Base-by-base conservation (phyloP, 306 rosid species). In the Vicia sativa region DNA sequence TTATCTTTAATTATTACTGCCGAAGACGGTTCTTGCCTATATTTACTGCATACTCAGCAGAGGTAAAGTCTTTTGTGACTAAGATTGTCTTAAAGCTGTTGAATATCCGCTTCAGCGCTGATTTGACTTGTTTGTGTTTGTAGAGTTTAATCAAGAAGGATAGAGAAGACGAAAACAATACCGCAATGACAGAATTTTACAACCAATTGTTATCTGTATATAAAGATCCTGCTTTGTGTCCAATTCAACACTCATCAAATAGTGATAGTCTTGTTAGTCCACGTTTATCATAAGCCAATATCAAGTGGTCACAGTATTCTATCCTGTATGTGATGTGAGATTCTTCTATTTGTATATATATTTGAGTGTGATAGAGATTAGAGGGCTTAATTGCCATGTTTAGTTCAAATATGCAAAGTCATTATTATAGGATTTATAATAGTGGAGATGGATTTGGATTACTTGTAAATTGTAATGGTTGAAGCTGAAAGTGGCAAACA, bases 1-100 rank as follows among this genome's bases (percentile, higher is more conserved):
- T 95, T 76, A 87, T 90, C n/a, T 95, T 95, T 52, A 90, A 90
- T 3, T 84, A 85, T 73, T 95, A 95, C 80, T 95, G 99, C 70
- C 96, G 95, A 52, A 90, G 88, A 80, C 85, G 99, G 52, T 93
- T 90, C 85, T 88, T 87, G 5, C 97, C 99, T 28, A 84, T 82
- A 73, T 93, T 73, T 56, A 59, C 71, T 44, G 86, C 84, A 34
- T 95, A 88, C 82, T 81, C 99, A 35, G 87, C 87, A 4, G 99
- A 88, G 92, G 99, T 90, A 77, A 77, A 45, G 82, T 83, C 75
- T 58, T 42, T 60, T 43, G 45, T 45, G 39, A 52, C 45, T 13
- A 18, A 15, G 38, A 62, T 25, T 54, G 45, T 52, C 14, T 26
- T 52, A 0, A 34, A 34, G 9, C 16, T 58, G 34, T 48, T 44